Evolutionary conservation across 2,329 filamentous ascomycete species (phyloP), one percentile per base, ranked within the genome.

Genomic region (Colletotrichum sp.): DNA sequence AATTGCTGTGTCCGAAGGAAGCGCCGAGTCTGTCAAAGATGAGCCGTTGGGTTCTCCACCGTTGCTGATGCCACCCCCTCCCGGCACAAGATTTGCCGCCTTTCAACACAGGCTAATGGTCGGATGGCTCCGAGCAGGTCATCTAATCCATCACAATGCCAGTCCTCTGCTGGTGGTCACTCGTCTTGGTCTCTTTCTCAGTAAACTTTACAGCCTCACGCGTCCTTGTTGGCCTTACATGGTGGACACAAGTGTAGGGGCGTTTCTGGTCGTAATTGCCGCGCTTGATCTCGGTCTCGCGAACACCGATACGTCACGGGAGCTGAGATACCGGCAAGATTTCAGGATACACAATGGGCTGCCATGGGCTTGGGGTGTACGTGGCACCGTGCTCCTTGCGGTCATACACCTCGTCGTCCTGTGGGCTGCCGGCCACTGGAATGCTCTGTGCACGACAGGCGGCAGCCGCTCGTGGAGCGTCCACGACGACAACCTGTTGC

Each of bases 191-290:
- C 79, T 96, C 2, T 96, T 98, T 79, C 82, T 93, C 7, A 78
- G 90, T 66, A 98, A 98, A 83, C 85, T 96, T 10, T 85, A 89
- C 15, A 91, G 92, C 0, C 84, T 97, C 12, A 88, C 90, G 4
- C 88, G 90, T 63, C 90, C 93, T 1, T 98, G 96, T 83, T 92
- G 92, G 82, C 95, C 95, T 0, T 92, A 93, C 73, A 92, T 92
- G 59, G 88, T 91, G n/a, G 93, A 90, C 60, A 87, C 91, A 8
- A 90, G 90, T 83, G 85, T 96, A 6, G 88, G 92, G 6, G 92
- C 93, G 78, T 92, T 94, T 5, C 86, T 98, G 3, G 85, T 98
- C 6, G 84, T 90, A 5, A 83, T 96, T 9, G 95, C 95, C 10
- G 91, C 90, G 2, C 79, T 95, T 15, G 95, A 96, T 72, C 82